A percentile compares a stretch with the other conserved stretches of the same genome.
These are phyloP conservation scores for Salvia hispanica DNA, from an alignment of 257 asterid species.

Conservation along the genomic window DNA sequence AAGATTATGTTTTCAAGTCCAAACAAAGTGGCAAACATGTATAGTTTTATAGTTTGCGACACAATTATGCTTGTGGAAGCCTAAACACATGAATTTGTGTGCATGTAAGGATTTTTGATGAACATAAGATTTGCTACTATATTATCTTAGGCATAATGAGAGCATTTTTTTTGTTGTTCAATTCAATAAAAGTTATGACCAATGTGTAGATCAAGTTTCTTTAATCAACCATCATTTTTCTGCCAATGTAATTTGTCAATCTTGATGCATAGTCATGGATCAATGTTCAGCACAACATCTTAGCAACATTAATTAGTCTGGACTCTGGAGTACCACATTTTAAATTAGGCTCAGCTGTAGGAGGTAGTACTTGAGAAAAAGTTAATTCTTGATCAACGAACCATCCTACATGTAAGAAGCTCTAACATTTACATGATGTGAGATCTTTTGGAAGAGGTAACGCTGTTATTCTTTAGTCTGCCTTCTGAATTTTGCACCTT, in stretches of 20 bases:
- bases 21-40: background rate
- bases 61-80: background rate
- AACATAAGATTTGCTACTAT: slow-evolving; percentile 8
- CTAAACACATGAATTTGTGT: background rate
- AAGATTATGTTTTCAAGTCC: background rate
- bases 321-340: too few relatives aligned
- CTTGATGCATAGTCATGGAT: too few relatives aligned
- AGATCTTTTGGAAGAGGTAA: slow-evolving; percentile 1
- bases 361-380: too few relatives aligned
- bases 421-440: background rate
- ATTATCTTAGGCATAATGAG: background rate
- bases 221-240: too few relatives aligned
- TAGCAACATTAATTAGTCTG: too few relatives aligned
- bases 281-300: too few relatives aligned
- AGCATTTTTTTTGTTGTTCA: background rate
- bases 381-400: background rate
- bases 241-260: too few relatives aligned
- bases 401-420: background rate
- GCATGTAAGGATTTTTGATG: background rate
- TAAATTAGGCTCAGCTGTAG: too few relatives aligned
- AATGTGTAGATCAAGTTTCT: too few relatives aligned
- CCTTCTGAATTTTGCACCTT: slow-evolving; percentile 8
- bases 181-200: background rate
- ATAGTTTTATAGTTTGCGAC: too few relatives aligned
- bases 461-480: background rate